Conservation (phyloP, 2,329 filamentous ascomycete species). For the Talaromyces marneffei region DNA sequence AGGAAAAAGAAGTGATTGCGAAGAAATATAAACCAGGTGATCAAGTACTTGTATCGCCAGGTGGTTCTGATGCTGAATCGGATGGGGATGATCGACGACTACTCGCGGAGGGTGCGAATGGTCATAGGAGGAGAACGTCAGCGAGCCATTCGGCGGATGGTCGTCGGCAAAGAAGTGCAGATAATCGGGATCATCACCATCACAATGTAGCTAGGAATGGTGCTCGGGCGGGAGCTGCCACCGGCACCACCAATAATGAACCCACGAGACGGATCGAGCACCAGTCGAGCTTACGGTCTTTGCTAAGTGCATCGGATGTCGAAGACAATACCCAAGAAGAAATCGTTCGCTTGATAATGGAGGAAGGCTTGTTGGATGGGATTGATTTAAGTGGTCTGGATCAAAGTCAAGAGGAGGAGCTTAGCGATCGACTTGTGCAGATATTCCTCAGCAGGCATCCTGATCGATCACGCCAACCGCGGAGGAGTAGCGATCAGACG, state of each 20-base stretch:
- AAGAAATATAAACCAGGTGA: conserved; percentile 76
- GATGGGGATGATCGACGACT: conserved; percentile 63
- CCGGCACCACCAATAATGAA: conserved; percentile 25
- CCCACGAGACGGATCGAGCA: conserved; percentile 67
- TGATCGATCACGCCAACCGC: conserved; percentile 33
- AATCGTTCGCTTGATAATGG: conserved; percentile 80
- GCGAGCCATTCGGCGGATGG: conserved; percentile 21
- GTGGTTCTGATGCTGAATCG: conserved; percentile 29
- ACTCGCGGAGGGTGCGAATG: conserved; percentile 57
- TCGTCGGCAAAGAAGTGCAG: conserved; percentile 32
- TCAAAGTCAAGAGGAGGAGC: conserved; percentile 75
- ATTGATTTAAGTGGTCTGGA: conserved; percentile 86
- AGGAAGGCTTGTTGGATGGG: conserved; percentile 80
- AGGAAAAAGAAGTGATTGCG: conserved; percentile 71
- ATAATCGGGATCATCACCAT: conserved; percentile 33
- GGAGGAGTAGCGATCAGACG: conserved; percentile 32
- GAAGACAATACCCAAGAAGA: conserved; percentile 71
- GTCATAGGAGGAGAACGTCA: conserved; percentile 24
- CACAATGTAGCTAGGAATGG: conserved; percentile 19
- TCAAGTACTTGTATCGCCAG: conserved; percentile 60
- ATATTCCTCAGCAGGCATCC: conserved; percentile 72
- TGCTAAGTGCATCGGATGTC: conserved; percentile 74
- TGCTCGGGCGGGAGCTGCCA: conserved; percentile 18
- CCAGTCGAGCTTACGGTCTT: conserved; percentile 77
- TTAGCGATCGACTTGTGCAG: conserved; percentile 84